Conservation (phyloP, 2,329 filamentous ascomycete species). For the Xylaria sp. region DNA sequence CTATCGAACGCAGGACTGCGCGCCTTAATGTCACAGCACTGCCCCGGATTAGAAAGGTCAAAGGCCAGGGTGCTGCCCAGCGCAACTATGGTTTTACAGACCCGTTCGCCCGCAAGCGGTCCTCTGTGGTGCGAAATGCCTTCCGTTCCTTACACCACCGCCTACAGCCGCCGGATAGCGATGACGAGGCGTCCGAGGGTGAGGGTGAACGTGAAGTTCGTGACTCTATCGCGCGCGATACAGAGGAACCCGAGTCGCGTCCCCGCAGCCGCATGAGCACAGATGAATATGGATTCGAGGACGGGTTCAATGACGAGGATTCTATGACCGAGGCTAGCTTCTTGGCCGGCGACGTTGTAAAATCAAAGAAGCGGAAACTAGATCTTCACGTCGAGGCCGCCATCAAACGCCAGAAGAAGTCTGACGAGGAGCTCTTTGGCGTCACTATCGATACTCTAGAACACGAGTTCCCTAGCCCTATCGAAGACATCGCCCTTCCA, state of each 20-base stretch:
- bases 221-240: slow-evolving; percentile 74
- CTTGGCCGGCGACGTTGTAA: slow-evolving; percentile 65
- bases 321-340: slow-evolving; percentile 79
- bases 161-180: slow-evolving; percentile 76
- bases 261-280: slow-evolving; percentile 78
- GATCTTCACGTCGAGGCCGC: slow-evolving; percentile 74
- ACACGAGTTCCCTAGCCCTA: slow-evolving; percentile 58
- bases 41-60: slow-evolving; percentile 78
- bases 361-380: slow-evolving; percentile 77
- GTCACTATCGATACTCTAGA: slow-evolving; percentile 66
- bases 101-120: slow-evolving; percentile 71
- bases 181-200: slow-evolving; percentile 86
- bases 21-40: slow-evolving; percentile 71
- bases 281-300: slow-evolving; percentile 65
- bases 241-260: slow-evolving; percentile 85
- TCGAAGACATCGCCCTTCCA: slow-evolving; percentile 61
- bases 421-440: slow-evolving; percentile 80
- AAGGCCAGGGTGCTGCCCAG: slow-evolving; percentile 65
- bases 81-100: slow-evolving; percentile 73
- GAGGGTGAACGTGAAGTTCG: slow-evolving; percentile 66
- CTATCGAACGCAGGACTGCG: slow-evolving; percentile 68
- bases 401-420: slow-evolving; percentile 83
- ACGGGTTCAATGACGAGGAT: slow-evolving; percentile 67
- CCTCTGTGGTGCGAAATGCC: slow-evolving; percentile 65
- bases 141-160: slow-evolving; percentile 86